Conservation (phyloP, 2,329 filamentous ascomycete genomes). For the Pochonia chlamydosporia region DNA sequence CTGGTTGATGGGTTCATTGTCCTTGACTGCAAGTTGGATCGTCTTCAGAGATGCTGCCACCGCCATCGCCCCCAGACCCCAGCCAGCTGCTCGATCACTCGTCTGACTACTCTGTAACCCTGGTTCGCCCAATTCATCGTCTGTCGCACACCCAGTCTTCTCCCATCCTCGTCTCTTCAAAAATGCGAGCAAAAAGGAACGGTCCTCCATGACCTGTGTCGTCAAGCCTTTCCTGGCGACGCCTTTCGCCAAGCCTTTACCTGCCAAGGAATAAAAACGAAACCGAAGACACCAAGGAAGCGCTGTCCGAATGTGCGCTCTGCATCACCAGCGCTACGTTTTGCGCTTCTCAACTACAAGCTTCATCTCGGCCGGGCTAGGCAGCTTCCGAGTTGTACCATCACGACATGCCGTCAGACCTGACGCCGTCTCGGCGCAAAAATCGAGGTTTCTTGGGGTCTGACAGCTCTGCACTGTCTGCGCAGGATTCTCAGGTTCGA, state of each 20-base stretch:
- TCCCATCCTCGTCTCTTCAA: constrained; percentile 6
- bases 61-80: background rate
- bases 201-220: background rate
- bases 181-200: background rate
- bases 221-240: background rate
- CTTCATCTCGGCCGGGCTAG: background rate
- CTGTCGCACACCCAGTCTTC: constrained; percentile 1
- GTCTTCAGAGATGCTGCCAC: background rate
- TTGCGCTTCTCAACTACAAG: background rate
- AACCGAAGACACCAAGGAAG: background rate
- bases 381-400: background rate
- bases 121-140: background rate
- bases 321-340: background rate
- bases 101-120: background rate
- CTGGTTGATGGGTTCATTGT: background rate
- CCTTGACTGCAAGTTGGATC: background rate
- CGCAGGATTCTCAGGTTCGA: constrained; percentile 42
- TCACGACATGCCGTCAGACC: constrained; percentile 22
- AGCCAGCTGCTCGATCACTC: background rate
- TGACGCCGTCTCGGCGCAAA: constrained; percentile 22
- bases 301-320: background rate
- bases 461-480: constrained; percentile 44
- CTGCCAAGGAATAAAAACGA: background rate
- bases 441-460: constrained; percentile 47
- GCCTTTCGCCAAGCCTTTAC: background rate